Conservation (phyloP, 78 protist species). For the Chrysochromulina parva region DNA sequence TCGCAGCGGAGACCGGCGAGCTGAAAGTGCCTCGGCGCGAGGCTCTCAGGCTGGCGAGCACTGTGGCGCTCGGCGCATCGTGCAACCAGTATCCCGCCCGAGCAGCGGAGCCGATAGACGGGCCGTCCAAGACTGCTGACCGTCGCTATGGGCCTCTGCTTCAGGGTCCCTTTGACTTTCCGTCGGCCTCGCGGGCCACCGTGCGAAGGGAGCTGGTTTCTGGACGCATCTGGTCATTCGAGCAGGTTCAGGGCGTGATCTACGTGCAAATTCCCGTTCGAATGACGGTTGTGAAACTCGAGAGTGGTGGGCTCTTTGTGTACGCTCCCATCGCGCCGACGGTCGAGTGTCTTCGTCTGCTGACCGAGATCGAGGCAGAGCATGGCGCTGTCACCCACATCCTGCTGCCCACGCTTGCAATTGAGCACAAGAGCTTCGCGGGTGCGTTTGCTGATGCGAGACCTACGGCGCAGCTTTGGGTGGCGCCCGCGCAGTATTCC, state of each 20-base stretch:
- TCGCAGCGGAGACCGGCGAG: too few species aligned
- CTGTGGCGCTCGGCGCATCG: too few species aligned
- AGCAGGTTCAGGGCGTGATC: constrained; percentile 32
- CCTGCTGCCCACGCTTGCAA: not conserved
- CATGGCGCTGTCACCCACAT: not conserved
- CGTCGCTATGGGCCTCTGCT: too few species aligned
- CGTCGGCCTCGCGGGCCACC: constrained; percentile 9
- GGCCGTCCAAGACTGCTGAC: too few species aligned
- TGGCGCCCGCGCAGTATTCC: not conserved
- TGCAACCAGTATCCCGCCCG: too few species aligned
- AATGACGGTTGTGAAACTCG: not conserved
- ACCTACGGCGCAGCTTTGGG: constrained; percentile 3
- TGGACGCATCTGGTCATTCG: not conserved
- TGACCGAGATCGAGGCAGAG: not conserved
- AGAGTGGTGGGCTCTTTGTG: constrained; percentile 8
- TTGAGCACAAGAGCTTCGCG: constrained; percentile 35
- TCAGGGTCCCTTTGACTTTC: not conserved
- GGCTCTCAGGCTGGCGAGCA: too few species aligned
- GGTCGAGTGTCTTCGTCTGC: not conserved
- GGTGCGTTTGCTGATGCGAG: not conserved
- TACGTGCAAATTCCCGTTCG: constrained; percentile 26
- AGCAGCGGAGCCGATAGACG: too few species aligned
- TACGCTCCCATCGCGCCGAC: constrained; percentile 36
- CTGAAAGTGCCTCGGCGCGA: too few species aligned
- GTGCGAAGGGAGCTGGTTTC: not conserved